Percentiles rank a stretch among this genome's conserved stretches.
These are phyloP conservation scores for Claviceps monticola DNA, from an alignment of 2,329 filamentous ascomycete genomes.

Conservation along the genomic window DNA sequence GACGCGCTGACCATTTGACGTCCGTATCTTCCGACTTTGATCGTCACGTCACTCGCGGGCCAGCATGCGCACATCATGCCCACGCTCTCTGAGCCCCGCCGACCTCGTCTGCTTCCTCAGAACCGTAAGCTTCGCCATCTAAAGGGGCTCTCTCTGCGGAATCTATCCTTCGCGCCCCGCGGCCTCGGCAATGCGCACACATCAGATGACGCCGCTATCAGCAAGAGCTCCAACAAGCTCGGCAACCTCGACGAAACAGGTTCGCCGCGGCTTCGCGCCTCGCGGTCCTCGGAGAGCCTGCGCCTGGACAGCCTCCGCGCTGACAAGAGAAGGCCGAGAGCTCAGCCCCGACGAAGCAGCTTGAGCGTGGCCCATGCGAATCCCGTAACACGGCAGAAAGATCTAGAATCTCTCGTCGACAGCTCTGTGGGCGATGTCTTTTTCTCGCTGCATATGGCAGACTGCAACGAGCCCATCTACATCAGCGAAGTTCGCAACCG, in stretches of 20 bases:
- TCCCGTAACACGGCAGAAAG: constrained; percentile 49
- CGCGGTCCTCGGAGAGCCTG: constrained; percentile 27
- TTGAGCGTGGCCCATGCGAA: constrained; percentile 32
- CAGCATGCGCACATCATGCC: constrained; percentile 18
- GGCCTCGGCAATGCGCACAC: constrained; percentile 37
- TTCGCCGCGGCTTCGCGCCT: constrained; percentile 33
- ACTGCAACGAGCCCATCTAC: constrained; percentile 62
- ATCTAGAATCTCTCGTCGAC: constrained; percentile 58
- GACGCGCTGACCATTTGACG: background rate
- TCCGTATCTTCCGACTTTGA: background rate
- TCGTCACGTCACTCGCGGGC: background rate
- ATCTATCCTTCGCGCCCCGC: constrained; percentile 54
- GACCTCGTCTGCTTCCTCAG: constrained; percentile 46
- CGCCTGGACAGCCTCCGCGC: constrained; percentile 5
- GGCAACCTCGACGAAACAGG: constrained; percentile 31
- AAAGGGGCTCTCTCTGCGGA: constrained; percentile 74
- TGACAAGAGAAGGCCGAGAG: constrained; percentile 6
- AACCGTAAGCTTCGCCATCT: constrained; percentile 85
- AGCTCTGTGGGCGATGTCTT: constrained; percentile 73
- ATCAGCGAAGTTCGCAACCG: constrained; percentile 69
- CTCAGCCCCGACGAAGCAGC: constrained; percentile 31
- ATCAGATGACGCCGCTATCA: constrained; percentile 67
- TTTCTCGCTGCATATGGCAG: constrained; percentile 66
- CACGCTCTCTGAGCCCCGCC: constrained; percentile 23
- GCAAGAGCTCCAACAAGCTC: constrained; percentile 56